Base-by-base conservation (phyloP, 768 basidiomycete genomes). In the Mycena rosella region DNA sequence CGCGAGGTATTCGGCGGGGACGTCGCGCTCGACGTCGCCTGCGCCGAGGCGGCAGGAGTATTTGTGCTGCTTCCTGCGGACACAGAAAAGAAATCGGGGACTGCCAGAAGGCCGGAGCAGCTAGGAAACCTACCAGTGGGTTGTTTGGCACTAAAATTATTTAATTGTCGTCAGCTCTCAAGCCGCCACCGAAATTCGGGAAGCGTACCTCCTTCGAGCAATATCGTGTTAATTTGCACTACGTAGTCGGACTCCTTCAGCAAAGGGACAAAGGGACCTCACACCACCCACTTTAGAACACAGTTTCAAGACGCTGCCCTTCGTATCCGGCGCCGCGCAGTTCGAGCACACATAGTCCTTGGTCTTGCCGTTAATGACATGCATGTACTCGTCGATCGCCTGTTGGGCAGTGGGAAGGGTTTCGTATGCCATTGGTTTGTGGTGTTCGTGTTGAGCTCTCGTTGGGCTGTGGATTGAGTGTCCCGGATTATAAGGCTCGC, bases 171-270 rank as follows among this genome's bases (percentile, higher is more conserved):
- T 34, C 32, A 11, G 32, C 5, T 34, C 11, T 34, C 5, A 11
- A 34, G 11, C 32, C 32, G 32, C 32, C n/a, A n/a, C n/a, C n/a
- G n/a, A 11, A 34, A 34, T 34, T 34, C 6, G 5, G 5, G 36
- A 5, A 5, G 32, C 55, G 11, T 38, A 64, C 63, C 11, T 49
- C 36, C 18, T 49, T 57, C 10, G 63, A 64, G 29, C 63, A 64
- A 40, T 64, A 64, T 13, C 63, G 63, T 22, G 54, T 64, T 49
- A 64, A 49, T 49, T 64, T 54, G 55, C 63, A 64, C 63, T 64
- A 40, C 15, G n/a, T n/a, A n/a, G n/a, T n/a, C n/a, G n/a, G n/a
- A n/a, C n/a, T n/a, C n/a, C n/a, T n/a, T 63, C 44, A 42, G 29
- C 24, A 63, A 20, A 52, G n/a, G n/a, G n/a, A n/a, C n/a, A n/a